Evolutionary conservation across 164 flowering plant genomes (phyloP), one percentile per base, ranked within the genome.

Genomic region (Kingdonia uniflora): DNA sequence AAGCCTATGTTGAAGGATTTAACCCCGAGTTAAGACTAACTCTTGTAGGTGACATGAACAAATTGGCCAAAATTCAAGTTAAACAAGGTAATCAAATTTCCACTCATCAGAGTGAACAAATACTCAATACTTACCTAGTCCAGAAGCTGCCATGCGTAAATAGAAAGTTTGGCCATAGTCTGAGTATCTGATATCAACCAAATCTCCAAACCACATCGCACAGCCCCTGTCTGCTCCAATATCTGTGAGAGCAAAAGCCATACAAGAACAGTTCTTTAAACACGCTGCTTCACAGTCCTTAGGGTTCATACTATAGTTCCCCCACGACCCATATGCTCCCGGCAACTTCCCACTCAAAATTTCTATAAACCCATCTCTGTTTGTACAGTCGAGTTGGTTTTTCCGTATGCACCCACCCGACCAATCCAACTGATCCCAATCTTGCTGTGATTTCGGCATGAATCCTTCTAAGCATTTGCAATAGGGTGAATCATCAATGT

Each of bases 391-490:
- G 54, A 54, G 19, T 6, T 22, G 19, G 1, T 29, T 25, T 19
- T 2, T 54, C 21, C 59, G 13, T 25, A 57, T 56, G 19, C 74
- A 70, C 5, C 74, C 71, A 16, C 26, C 35, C 0, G 71, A 52
- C 61, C 57, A 44, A 19, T 45, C 20, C 10, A 25, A 2, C 19
- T 14, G 21, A 13, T 33, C 25, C 62, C 62, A 59, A 6, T 25
- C 42, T 19, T 19, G 2, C 11, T 29, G 35, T 29, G 14, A 39
- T 38, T 58, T 70, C 1, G 80, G 84, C 23, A 10, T 29, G 57
- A 66, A 79, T 12, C 79, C 76, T 1, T 48, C 13, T 56, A 79
- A 56, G 53, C 84, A 74, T 19, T 22, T 51, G 24, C 84, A 79
- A 4, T 19, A 20, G 0, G 74, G 68, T 2, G 73, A 55, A 1